Evolutionary conservation across 2,329 filamentous ascomycete species (phyloP).

Genomic region (Ophiostoma fasciatum): DNA sequence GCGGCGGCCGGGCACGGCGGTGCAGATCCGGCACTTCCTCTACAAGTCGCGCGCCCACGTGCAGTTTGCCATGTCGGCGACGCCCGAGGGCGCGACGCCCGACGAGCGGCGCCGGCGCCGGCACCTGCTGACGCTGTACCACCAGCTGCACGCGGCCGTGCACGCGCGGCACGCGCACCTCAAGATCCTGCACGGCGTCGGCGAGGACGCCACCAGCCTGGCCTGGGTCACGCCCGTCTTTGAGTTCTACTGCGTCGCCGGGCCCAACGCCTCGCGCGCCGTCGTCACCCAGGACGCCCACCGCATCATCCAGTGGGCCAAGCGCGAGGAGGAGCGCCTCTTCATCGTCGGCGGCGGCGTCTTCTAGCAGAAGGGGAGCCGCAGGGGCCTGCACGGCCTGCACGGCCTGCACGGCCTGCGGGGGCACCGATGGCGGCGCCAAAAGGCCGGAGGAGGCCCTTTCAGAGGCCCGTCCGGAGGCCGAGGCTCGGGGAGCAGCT

Average conservation of each 20-base stretch:
- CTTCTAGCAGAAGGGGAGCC: constrained; percentile 27
- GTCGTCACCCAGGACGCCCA: constrained; percentile 75
- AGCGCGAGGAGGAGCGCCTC: constrained; percentile 78
- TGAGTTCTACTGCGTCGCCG: constrained; percentile 90
- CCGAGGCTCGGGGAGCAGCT: no score
- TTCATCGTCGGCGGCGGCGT: constrained; percentile 98
- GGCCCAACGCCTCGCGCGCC: constrained; percentile 48
- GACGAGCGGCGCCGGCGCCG: constrained; percentile 26
- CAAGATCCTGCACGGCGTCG: constrained; percentile 71
- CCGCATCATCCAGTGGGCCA: constrained; percentile 80
- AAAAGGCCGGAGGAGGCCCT: no score
- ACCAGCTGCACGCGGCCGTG: constrained; percentile 68
- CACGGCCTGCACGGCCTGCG: no score
- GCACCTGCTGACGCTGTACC: constrained; percentile 71
- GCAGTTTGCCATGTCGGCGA: constrained; percentile 85
- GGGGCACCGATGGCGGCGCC: not conserved
- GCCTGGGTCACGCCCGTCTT: constrained; percentile 87
- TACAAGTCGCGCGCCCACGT: constrained; percentile 94
- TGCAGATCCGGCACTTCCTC: constrained; percentile 75
- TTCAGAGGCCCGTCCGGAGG: no score
- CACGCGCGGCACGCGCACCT: constrained; percentile 73
- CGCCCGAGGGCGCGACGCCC: constrained; percentile 35
- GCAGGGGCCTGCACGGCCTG: no score
- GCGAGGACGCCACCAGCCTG: constrained; percentile 60
- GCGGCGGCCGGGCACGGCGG: constrained; percentile 37